Conservation (phyloP, 768 basidiomycete genomes). For the Suillus tomentosus region DNA sequence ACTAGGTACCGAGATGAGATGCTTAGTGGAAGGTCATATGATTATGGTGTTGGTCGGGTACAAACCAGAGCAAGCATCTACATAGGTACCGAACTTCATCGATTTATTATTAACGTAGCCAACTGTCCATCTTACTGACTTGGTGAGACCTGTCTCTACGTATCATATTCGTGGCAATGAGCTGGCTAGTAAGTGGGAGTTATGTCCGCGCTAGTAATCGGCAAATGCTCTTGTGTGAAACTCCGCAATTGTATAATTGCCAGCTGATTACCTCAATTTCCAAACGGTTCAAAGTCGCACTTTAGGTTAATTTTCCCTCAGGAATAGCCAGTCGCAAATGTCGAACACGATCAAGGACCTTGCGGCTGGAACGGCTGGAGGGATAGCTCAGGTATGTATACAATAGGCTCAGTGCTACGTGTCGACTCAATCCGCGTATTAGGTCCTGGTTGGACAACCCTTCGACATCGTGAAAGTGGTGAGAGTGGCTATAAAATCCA, state of each 20-base stretch:
- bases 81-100: neutral
- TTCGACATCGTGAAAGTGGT: conserved; percentile 99
- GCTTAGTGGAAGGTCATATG: neutral
- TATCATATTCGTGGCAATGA: neutral
- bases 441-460: conserved; percentile 91
- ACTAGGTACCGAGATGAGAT: neutral
- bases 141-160: neutral
- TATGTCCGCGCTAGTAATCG: neutral
- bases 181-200: neutral
- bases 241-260: conserved; percentile 12
- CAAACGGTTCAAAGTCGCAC: neutral
- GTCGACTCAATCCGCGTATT: conserved; percentile 17
- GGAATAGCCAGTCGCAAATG: conserved; percentile 25
- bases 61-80: neutral
- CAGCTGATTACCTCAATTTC: neutral
- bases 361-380: conserved; percentile 88
- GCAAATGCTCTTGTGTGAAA: conserved; percentile 22
- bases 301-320: neutral
- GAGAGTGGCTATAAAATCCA: conserved; percentile 34
- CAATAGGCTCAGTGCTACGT: conserved; percentile 1
- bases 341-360: conserved; percentile 81
- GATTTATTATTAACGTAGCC: neutral
- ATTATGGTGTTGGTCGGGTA: neutral
- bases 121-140: neutral
- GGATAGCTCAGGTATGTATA: conserved; percentile 73